Evolutionary conservation across 2,329 filamentous ascomycete genomes (phyloP).

Genomic region (Arthrobotrys sinensis): DNA sequence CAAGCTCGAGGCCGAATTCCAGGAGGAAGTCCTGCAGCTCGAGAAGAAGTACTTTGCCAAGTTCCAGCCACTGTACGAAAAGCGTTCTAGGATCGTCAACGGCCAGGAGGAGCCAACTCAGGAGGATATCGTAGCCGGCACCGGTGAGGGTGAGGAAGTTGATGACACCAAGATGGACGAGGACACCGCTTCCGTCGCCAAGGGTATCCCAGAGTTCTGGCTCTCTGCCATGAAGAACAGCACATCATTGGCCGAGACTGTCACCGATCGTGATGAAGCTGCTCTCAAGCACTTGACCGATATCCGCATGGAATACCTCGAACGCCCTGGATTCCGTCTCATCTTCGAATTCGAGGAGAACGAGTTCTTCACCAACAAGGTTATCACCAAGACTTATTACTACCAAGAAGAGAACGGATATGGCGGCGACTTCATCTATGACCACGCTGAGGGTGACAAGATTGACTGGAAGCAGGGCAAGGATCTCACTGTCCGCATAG

Average conservation of each 20-base stretch:
- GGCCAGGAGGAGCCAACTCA: constrained; percentile 87
- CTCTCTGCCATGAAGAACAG: constrained; percentile 99
- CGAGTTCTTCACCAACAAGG: constrained; percentile 98
- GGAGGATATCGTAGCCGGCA: constrained; percentile 85
- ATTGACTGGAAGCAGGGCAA: constrained; percentile 96
- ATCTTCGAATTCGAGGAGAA: constrained; percentile 98
- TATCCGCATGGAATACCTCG: constrained; percentile 99
- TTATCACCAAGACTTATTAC: constrained; percentile 96
- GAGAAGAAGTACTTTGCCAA: constrained; percentile 99
- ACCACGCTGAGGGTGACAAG: constrained; percentile 97
- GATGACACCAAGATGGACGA: constrained; percentile 73
- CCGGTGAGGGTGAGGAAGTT: constrained; percentile 70
- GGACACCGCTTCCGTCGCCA: constrained; percentile 71
- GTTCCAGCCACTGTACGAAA: constrained; percentile 96
- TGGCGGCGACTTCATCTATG: constrained; percentile 99
- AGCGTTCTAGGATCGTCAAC: constrained; percentile 93
- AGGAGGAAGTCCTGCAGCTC: constrained; percentile 96
- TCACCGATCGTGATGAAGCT: constrained; percentile 95
- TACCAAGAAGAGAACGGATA: constrained; percentile 99
- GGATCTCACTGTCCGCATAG: constrained; percentile 92
- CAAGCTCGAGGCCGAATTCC: constrained; percentile 97
- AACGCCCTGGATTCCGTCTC: constrained; percentile 96
- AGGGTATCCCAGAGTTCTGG: constrained; percentile 99
- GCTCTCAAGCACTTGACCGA: constrained; percentile 91
- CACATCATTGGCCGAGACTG: constrained; percentile 95